Percentiles rank a stretch among this genome's conserved stretches.
Conservation (phyloP, 2,329 filamentous ascomycete species). For the Alternaria ethzedia region DNA sequence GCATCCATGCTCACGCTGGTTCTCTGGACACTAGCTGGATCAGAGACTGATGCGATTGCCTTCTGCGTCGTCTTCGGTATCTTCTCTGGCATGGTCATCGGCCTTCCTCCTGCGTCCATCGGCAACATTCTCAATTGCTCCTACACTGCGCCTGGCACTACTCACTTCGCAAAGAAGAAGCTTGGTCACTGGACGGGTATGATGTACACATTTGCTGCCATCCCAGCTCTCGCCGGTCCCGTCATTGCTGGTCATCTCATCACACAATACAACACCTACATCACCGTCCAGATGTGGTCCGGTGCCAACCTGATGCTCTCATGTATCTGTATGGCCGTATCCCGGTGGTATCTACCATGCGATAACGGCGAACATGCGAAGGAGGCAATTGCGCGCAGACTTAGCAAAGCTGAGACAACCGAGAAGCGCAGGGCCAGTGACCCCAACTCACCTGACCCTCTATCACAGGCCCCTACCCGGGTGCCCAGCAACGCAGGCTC, state of each 20-base stretch:
- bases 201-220: slow-evolving; percentile 58
- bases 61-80: slow-evolving; percentile 59
- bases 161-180: slow-evolving; percentile 41
- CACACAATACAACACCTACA: slow-evolving; percentile 48
- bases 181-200: slow-evolving; percentile 61
- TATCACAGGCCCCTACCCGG: slow-evolving; percentile 32
- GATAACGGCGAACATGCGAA: slow-evolving; percentile 32
- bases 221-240: slow-evolving; percentile 56
- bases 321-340: slow-evolving; percentile 50
- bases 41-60: slow-evolving; percentile 49
- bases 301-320: slow-evolving; percentile 52
- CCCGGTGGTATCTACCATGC: slow-evolving; percentile 41
- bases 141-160: slow-evolving; percentile 38
- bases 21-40: slow-evolving; percentile 53
- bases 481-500: slow-evolving; percentile 25
- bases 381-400: slow-evolving; percentile 18
- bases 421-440: slow-evolving; percentile 20
- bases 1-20: slow-evolving; percentile 52
- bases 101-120: slow-evolving; percentile 57
- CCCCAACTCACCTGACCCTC: slow-evolving; percentile 5
- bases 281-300: slow-evolving; percentile 57
- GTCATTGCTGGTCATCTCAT: slow-evolving; percentile 57
- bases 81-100: slow-evolving; percentile 58
- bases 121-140: slow-evolving; percentile 53
- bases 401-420: slow-evolving; percentile 11